Conservation (phyloP, 2,329 filamentous ascomycete species). For the Diaporthe citriasiana region DNA sequence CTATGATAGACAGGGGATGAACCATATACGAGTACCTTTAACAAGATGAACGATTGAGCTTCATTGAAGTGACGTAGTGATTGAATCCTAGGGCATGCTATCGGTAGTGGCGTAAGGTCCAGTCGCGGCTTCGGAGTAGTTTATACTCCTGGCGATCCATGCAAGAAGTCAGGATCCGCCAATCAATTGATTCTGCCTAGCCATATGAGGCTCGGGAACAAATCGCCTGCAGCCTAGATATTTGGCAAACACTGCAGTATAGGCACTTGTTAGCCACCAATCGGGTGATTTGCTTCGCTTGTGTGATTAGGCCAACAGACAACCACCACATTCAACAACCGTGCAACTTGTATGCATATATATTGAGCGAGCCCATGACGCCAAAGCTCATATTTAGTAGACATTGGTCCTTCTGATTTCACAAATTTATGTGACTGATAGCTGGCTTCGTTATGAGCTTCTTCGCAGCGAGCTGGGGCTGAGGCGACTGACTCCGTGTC, state of each 20-base stretch:
- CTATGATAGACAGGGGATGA: not conserved
- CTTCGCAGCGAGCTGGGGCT: not conserved
- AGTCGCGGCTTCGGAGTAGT: slow-evolving; percentile 3
- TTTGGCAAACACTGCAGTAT: not conserved
- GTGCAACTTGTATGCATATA: not conserved
- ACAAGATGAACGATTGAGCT: not conserved
- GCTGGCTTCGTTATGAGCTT: not conserved
- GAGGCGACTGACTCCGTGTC: slow-evolving; percentile 9
- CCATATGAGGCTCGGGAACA: not conserved
- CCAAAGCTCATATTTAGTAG: not conserved
- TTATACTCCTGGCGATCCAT: not conserved
- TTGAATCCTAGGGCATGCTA: not conserved
- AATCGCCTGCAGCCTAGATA: not conserved
- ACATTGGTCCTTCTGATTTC: not conserved
- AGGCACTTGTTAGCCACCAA: not conserved
- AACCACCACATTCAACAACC: not conserved
- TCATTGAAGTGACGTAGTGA: not conserved
- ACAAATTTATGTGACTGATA: not conserved
- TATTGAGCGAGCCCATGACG: not conserved
- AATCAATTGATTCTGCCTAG: not conserved
- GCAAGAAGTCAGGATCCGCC: not conserved
- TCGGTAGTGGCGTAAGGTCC: not conserved
- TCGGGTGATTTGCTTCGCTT: not conserved
- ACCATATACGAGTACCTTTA: not conserved
- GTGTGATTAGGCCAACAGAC: not conserved